Evolutionary conservation across 1,284 basidiomycete genomes (phyloP), one percentile per base, ranked within the genome.

Genomic region (Erythrobasidium hasegawianum): DNA sequence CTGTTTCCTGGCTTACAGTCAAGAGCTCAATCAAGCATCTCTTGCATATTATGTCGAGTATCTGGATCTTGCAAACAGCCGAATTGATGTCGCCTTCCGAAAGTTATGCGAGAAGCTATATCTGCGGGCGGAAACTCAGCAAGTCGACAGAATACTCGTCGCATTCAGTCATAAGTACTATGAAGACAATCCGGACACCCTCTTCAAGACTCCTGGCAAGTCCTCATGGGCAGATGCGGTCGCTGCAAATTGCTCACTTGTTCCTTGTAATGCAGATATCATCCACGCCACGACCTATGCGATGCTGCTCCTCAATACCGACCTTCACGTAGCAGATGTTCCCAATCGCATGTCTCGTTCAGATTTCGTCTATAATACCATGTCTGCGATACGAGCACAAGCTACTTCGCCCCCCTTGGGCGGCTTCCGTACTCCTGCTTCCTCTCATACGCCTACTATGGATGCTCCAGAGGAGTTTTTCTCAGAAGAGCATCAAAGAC

Each of bases 131-230:
- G 95, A 99, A 79, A 96, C 95, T 0, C 96, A 98, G 76, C 94
- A 97, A 79, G 87, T 99, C 43, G 96, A 98, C 77, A 86, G 95
- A 47, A 96, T 99, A 72, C 82, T 99, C n/a, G 89, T 89, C 71
- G 87, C 87, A 69, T 97, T 98, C 74, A 89, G 88, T 69, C 81
- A 85, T 52, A 84, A 91, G 8, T 99, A 89, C 78, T 93, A 86
- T 83, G 87, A 92, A 57, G 93, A 90, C 76, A 97, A 98, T 76
- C 87, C 89, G 0, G 80, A 80, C 1, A 84, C 85, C 24, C 75
- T 90, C 7, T 94, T 89, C 76, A 26, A 75, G 88, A 80, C 26
- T 16, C 49, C 52, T 50, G 45, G 43, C 14, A 47, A 16, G 43
- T 47, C 4, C n/a, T n/a, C n/a, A n/a, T n/a, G n/a, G n/a, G n/a